phyloP scores from a whole-genome alignment of 2,329 filamentous ascomycete genomes.

The Neofusicoccum parvum region DNA sequence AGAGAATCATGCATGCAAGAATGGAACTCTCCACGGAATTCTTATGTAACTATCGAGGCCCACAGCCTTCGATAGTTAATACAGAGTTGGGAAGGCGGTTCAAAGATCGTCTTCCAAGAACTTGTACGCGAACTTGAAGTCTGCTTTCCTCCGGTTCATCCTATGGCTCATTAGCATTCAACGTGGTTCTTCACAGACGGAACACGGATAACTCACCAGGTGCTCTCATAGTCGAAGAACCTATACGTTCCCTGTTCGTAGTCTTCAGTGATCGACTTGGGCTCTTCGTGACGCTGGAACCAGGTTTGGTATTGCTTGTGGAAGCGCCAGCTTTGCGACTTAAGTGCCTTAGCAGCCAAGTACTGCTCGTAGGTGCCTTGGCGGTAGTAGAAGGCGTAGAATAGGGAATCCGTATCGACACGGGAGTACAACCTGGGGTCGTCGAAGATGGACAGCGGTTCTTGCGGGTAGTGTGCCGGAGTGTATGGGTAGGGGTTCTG shows the following conservation, averaged over 20 bases:
- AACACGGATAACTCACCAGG: slow-evolving; percentile 68
- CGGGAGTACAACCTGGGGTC: slow-evolving; percentile 84
- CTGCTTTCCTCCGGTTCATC: slow-evolving; percentile 98
- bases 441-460: slow-evolving; percentile 88
- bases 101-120: slow-evolving; percentile 92
- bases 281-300: slow-evolving; percentile 98
- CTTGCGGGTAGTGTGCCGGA: slow-evolving; percentile 84
- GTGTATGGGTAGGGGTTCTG: slow-evolving; percentile 75
- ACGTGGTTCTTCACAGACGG: slow-evolving; percentile 20
- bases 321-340: slow-evolving; percentile 98
- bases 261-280: slow-evolving; percentile 97
- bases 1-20: background rate
- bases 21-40: background rate
- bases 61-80: background rate
- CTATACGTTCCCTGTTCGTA: slow-evolving; percentile 98
- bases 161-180: slow-evolving; percentile 52
- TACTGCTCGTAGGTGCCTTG: slow-evolving; percentile 96
- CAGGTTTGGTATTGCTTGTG: slow-evolving; percentile 99
- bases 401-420: slow-evolving; percentile 93
- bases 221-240: slow-evolving; percentile 99
- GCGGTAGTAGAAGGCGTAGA: slow-evolving; percentile 99
- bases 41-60: background rate
- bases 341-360: slow-evolving; percentile 91
- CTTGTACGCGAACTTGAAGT: slow-evolving; percentile 98
- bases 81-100: slow-evolving; percentile 16